phyloP scores from a whole-genome alignment of 1,139 yeast species.

The Candida sanyaensis region DNA sequence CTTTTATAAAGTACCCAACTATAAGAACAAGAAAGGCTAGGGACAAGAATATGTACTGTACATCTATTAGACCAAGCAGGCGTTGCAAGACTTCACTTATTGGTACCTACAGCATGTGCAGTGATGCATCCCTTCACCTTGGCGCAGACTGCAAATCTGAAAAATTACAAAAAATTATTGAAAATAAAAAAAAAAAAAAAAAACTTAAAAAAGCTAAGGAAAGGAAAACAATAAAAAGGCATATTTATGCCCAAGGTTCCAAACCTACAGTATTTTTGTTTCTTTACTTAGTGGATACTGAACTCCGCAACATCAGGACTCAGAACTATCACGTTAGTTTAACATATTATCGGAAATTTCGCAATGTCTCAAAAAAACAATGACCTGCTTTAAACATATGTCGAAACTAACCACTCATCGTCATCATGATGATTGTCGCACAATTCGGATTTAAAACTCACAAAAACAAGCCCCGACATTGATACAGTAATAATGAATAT shows the following conservation, averaged over 20 bases:
- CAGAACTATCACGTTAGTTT: too few species aligned
- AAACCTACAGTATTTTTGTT: not conserved
- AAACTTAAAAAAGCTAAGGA: too few species aligned
- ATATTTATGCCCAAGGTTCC: not conserved
- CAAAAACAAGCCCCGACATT: not conserved
- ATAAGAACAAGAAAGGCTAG: not conserved
- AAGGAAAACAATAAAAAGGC: too few species aligned
- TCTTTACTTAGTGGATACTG: too few species aligned
- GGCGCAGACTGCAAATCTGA: not conserved
- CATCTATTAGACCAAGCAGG: not conserved
- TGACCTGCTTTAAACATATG: too few species aligned
- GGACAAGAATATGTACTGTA: too few species aligned
- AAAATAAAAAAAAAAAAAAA: not conserved
- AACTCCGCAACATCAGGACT: too few species aligned
- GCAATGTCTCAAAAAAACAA: not conserved
- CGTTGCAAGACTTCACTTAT: not conserved
- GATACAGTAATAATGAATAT: not conserved
- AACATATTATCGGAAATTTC: not conserved
- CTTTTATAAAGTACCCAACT: not conserved
- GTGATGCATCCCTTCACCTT: not conserved
- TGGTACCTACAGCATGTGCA: not conserved
- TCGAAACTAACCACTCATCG: too few species aligned
- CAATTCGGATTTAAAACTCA: slow-evolving; percentile 2
- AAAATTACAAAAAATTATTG: not conserved
- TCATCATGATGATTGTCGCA: not conserved